A percentile compares a stretch with the other conserved stretches of the same genome.
Conservation (phyloP, 176 grass and related monocot genomes). For the Olyra latifolia region DNA sequence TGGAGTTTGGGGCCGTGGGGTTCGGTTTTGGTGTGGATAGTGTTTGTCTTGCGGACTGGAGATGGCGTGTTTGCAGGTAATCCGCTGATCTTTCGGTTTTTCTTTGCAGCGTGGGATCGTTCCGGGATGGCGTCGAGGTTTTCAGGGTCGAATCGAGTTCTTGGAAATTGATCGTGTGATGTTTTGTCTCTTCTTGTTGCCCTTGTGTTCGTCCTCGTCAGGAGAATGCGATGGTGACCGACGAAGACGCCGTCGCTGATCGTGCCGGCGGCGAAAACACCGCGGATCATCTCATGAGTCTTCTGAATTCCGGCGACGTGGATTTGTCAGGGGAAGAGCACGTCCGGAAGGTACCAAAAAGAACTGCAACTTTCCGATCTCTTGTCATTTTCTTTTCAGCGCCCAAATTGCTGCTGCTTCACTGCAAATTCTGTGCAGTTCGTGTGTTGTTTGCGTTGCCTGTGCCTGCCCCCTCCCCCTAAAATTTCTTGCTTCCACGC, state of each 20-base stretch:
- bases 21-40: neutral
- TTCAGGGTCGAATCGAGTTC: neutral
- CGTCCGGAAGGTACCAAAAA: slow-evolving; percentile 53
- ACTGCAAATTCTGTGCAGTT: neutral
- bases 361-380: neutral
- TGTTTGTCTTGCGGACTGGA: neutral
- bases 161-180: neutral
- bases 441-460: neutral
- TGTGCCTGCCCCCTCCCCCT: neutral
- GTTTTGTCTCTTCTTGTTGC: neutral
- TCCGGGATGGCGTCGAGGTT: neutral
- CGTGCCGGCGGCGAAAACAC: neutral
- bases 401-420: neutral
- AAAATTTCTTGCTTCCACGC: neutral
- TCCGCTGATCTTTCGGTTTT: neutral
- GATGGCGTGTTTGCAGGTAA: slow-evolving; percentile 34
- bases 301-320: slow-evolving; percentile 27
- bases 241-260: slow-evolving; percentile 3
- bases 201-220: neutral
- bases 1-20: neutral
- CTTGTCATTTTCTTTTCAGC: neutral
- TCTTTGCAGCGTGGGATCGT: neutral
- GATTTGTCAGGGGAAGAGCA: slow-evolving; percentile 50
- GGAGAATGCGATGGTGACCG: slow-evolving; percentile 31
- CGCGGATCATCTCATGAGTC: neutral